Base-by-base conservation (phyloP, 2,329 filamentous ascomycete species). In the Sodiomyces alkalinus region DNA sequence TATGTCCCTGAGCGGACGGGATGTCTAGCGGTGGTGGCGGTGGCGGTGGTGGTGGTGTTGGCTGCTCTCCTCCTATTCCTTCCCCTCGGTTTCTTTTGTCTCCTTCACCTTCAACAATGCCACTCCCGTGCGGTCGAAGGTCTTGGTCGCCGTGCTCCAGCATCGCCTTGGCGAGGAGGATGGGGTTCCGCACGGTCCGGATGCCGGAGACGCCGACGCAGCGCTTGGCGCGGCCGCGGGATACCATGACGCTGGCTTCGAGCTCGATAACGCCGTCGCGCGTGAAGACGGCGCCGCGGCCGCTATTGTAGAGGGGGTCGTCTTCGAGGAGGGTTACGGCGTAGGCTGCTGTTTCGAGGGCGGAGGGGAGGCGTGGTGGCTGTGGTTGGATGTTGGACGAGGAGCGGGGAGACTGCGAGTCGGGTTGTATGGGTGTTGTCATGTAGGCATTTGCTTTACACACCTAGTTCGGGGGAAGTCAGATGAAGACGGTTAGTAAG, bases 231-330 rank as follows among this genome's bases (percentile, higher is more conserved):
- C 62, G 60, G 0, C 76, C 78, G 17, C 64, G 63, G 2, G 77
- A 80, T 0, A 92, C 79, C 83, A 92, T 92, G 28, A 92, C 69
- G 7, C 74, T 80, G 2, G 81, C 80, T 53, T 93, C 85, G 35
- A 92, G 73, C 55, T 93, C 80, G 48, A 86, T 85, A 36, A 74
- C 67, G 12, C 85, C 86, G 39, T 78, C 74, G 28, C 75, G 71
- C 1, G 82, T 92, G 51, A 92, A 93, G 13, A 92, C 83, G 28
- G 83, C 80, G 29, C 86, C 86, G 42, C 74, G 75, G 6, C 74
- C 83, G 32, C 74, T 74, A 55, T 93, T 93, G 64, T 90, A 92
- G 4, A 92, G 67, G 2, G 76, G 65, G 44, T 85, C 71, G 44
- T 92, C 62, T 54, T 93, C 85, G 11, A 93, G 68, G 16, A 76